Base-by-base conservation (phyloP, 192 early-diverging fungal species). In the Podila horticola region DNA sequence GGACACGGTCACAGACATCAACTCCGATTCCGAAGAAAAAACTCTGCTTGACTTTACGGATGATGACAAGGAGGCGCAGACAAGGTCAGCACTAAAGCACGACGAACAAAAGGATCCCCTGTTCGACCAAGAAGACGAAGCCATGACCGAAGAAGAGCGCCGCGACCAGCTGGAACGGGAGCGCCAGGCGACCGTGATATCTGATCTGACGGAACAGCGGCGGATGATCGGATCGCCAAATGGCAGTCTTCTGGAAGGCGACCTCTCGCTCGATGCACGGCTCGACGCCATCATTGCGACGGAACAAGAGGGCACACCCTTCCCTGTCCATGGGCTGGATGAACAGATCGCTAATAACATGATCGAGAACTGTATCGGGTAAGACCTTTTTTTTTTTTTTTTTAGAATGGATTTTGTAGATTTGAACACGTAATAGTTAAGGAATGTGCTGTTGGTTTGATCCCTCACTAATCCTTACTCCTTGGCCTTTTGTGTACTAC, bases 311-410 rank as follows among this genome's bases (percentile, higher is more conserved):
- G 72, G 69, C 0, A 22, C 57, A 0, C 70, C 62, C 4, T 93
- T 90, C 62, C 92, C 92, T 2, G 81, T 94, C 20, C 67, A 84
- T 66, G 89, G 89, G 1, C 85, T 94, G 19, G 90, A 92, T 60
- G 89, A 91, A 59, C 66, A 88, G 49, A 85, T 91, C 29, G 93
- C 93, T 11, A 87, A 94, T 75, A 91, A 93, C 67, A 94, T 94
- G 93, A 90, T 94, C 34, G 93, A 94, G 75, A 93, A 93, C 79
- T 92, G 91, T 66, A 83, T 92, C 17, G 92, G 92, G 86, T 91
- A 77, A 64, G 59, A 57, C 15, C 24, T 28, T 55, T 55, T 0
- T 50, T 34, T 30, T 13, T 17, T 41, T 57, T 5, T n/a, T 19
- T 33, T 4, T 11, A 24, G 2, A 84, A 86, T 45, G 3, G 17